Percentiles rank a stretch among this genome's conserved stretches.
phyloP scores from a whole-genome alignment of 768 basidiomycete genomes.

The Lactifluus piperatus region DNA sequence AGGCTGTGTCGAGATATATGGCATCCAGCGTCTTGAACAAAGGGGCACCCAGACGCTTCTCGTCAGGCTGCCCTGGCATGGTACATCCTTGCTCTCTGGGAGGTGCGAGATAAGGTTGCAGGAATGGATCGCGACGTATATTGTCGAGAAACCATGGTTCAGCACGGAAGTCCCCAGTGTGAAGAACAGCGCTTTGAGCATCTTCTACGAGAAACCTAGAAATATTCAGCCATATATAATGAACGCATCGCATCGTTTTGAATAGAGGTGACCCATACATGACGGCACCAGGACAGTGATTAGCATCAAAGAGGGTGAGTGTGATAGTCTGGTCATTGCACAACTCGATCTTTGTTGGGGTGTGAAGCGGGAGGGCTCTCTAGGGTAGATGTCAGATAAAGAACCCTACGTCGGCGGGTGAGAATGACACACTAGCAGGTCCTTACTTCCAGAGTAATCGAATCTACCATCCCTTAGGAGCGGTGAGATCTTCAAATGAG shows the following conservation, averaged over 20 bases:
- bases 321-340: conserved; percentile 49
- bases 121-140: conserved; percentile 56
- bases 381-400: conserved; percentile 23
- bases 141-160: conserved; percentile 73
- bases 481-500: conserved; percentile 57
- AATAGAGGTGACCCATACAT: conserved; percentile 46
- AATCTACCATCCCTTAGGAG: conserved; percentile 35
- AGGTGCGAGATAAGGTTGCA: conserved; percentile 58
- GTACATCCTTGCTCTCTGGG: background rate
- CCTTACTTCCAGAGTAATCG: conserved; percentile 47
- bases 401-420: too few relatives aligned
- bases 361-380: conserved; percentile 52
- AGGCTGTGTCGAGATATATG: conserved; percentile 80
- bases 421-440: conserved; percentile 48
- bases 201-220: conserved; percentile 80
- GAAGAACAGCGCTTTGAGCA: conserved; percentile 58
- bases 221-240: background rate
- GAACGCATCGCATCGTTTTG: background rate
- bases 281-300: conserved; percentile 91
- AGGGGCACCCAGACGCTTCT: background rate
- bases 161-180: conserved; percentile 90
- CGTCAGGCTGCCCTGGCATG: background rate
- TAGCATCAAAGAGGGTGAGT: conserved; percentile 80
- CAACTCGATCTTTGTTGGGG: conserved; percentile 54
- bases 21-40: conserved; percentile 46